A percentile compares a stretch with the other conserved stretches of the same genome.
phyloP scores from a whole-genome alignment of 2,329 filamentous ascomycete species.

The Epicoccum nigrum region DNA sequence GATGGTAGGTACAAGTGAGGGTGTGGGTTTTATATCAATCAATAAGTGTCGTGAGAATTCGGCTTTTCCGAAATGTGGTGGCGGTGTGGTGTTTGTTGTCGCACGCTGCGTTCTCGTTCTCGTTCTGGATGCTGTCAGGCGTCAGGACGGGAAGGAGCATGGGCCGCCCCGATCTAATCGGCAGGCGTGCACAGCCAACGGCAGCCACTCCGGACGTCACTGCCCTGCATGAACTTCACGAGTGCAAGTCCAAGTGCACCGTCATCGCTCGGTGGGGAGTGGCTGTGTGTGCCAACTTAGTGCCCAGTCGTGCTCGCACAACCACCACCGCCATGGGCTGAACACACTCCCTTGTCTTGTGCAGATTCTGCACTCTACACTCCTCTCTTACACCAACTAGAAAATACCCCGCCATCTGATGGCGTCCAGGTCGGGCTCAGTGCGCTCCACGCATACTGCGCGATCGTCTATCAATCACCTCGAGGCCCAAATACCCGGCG shows the following conservation, averaged over 20 bases:
- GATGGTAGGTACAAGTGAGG: neutral
- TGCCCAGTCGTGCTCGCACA: neutral
- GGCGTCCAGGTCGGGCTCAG: constrained; percentile 31
- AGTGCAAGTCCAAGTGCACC: constrained; percentile 1
- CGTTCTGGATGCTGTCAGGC: neutral
- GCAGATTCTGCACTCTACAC: constrained; percentile 3
- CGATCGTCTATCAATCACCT: constrained; percentile 30
- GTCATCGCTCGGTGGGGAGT: constrained; percentile 16
- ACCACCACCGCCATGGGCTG: constrained; percentile 7
- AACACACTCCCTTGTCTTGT: constrained; percentile 8
- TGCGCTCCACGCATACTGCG: constrained; percentile 27
- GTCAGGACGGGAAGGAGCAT: neutral
- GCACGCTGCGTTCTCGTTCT: neutral
- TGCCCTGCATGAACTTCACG: constrained; percentile 9
- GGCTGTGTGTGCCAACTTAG: constrained; percentile 12
- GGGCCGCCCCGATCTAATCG: neutral
- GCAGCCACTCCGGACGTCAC: constrained; percentile 16
- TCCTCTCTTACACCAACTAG: neutral
- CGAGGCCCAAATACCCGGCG: constrained; percentile 56
- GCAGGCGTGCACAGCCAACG: constrained; percentile 9
- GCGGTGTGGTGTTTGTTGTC: constrained; percentile 1
- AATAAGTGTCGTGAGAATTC: too few relatives aligned
- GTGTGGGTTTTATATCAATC: too few relatives aligned
- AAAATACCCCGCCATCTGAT: constrained; percentile 40
- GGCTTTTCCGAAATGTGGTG: constrained; percentile 3